phyloP scores from a whole-genome alignment of 164 flowering plant genomes.

The Magnolia changhungtana region DNA sequence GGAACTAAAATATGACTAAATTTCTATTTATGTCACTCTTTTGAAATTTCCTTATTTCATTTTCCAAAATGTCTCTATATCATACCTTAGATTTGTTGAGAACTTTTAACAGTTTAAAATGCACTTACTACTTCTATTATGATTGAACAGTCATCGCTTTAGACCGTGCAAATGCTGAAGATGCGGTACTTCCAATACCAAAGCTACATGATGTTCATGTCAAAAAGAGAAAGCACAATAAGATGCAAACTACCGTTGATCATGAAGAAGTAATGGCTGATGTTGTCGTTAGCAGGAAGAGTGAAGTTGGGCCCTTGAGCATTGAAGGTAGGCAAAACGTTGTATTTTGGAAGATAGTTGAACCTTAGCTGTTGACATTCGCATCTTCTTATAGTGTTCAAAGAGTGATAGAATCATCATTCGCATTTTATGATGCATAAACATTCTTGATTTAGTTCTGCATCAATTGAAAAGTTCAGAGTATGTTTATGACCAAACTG shows the following conservation, averaged over 20 bases:
- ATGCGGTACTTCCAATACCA: slow-evolving; percentile 71
- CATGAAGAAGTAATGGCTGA: slow-evolving; percentile 23
- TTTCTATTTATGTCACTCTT: background rate
- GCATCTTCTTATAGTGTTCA: background rate
- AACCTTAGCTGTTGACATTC: background rate
- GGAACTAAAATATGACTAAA: background rate
- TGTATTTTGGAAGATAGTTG: background rate
- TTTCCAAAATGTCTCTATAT: background rate
- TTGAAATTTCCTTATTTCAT: background rate
- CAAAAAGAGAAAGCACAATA: slow-evolving; percentile 21
- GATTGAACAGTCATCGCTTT: slow-evolving; percentile 64
- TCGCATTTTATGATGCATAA: background rate
- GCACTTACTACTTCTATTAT: slow-evolving; percentile 10
- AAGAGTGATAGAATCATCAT: background rate
- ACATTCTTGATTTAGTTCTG: background rate
- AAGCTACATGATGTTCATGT: slow-evolving; percentile 44
- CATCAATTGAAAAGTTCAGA: background rate
- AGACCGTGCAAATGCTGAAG: slow-evolving; percentile 89
- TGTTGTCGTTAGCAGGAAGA: slow-evolving; percentile 9
- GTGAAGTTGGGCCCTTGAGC: slow-evolving; percentile 18
- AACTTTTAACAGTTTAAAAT: background rate
- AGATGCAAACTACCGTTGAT: slow-evolving; percentile 15
- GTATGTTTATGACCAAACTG: no score
- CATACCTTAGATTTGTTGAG: background rate
- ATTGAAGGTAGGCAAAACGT: slow-evolving; percentile 23